phyloP scores from a whole-genome alignment of 257 asterid genomes.

The Verbena officinalis region DNA sequence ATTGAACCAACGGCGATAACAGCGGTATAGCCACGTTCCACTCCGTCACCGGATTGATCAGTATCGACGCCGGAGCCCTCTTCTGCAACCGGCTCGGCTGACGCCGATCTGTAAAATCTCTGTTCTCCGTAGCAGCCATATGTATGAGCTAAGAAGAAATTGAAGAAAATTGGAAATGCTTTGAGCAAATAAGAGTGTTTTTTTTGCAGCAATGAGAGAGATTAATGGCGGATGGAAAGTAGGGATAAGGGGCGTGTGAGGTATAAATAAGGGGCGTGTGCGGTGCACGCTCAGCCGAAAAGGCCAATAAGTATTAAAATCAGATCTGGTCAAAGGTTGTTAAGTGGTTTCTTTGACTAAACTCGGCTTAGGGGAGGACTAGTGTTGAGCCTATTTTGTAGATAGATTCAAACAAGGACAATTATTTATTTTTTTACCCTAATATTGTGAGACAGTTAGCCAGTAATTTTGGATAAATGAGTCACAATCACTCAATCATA shows the following conservation, averaged over 20 bases:
- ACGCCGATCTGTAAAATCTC: slow-evolving; percentile 32
- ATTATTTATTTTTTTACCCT: too few species aligned
- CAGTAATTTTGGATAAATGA: too few species aligned
- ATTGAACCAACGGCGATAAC: slow-evolving; percentile 67
- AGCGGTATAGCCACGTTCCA: slow-evolving; percentile 84
- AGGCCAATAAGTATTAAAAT: slow-evolving; percentile 21
- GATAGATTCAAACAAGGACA: too few species aligned
- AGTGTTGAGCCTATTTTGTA: slow-evolving; percentile 1
- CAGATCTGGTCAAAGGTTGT: slow-evolving; percentile 48
- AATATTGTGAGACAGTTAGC: too few species aligned
- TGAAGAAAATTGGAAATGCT: background rate
- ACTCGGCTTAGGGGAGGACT: slow-evolving; percentile 31
- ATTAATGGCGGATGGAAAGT: background rate
- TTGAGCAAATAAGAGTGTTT: background rate
- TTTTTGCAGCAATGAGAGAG: background rate
- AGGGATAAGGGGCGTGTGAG: background rate
- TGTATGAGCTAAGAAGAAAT: background rate
- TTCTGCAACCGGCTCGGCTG: slow-evolving; percentile 63
- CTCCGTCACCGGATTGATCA: slow-evolving; percentile 48
- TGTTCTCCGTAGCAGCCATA: slow-evolving; percentile 40
- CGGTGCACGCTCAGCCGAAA: slow-evolving; percentile 42
- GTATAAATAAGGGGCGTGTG: slow-evolving; percentile 59
- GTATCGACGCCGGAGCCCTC: slow-evolving; percentile 70
- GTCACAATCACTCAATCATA: too few species aligned
- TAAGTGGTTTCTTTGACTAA: background rate